These are phyloP conservation scores for Chlamydomonas eustigma DNA, from an alignment of 139 green algal genomes.

Conservation along the genomic window DNA sequence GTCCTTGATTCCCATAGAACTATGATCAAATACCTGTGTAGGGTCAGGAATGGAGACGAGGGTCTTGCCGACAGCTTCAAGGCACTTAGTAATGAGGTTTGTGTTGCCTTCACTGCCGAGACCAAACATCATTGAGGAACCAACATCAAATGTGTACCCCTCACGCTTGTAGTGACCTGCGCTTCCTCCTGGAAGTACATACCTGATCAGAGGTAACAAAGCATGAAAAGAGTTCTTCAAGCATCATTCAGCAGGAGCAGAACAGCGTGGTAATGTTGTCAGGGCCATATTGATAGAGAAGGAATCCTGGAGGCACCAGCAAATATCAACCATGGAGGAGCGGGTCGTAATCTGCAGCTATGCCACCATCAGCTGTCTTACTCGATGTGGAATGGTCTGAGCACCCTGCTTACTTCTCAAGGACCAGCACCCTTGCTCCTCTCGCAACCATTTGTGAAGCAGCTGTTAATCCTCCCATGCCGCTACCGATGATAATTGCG, in stretches of 20 bases:
- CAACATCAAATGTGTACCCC: slow-evolving; percentile 92
- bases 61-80: slow-evolving; percentile 75
- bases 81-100: slow-evolving; percentile 86
- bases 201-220: slow-evolving; percentile 54
- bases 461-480: slow-evolving; percentile 84
- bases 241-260: no score
- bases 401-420: slow-evolving; percentile 40
- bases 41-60: slow-evolving; percentile 88
- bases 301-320: no score
- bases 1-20: no score
- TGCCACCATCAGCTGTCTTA: no score
- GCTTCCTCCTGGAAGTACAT: slow-evolving; percentile 84
- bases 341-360: no score
- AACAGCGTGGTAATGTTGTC: no score
- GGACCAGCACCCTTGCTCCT: slow-evolving; percentile 54
- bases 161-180: slow-evolving; percentile 78
- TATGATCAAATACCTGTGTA: slow-evolving; percentile 67
- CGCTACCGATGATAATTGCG: slow-evolving; percentile 80
- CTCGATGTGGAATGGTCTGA: no score
- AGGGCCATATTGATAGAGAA: no score
- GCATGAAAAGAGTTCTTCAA: no score
- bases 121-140: slow-evolving; percentile 94
- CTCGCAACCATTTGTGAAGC: slow-evolving; percentile 75
- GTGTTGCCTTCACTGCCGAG: slow-evolving; percentile 81
- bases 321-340: no score